Evolutionary conservation across 352 stramenopile genomes (phyloP).

Genomic region (Phytophthora sp.): DNA sequence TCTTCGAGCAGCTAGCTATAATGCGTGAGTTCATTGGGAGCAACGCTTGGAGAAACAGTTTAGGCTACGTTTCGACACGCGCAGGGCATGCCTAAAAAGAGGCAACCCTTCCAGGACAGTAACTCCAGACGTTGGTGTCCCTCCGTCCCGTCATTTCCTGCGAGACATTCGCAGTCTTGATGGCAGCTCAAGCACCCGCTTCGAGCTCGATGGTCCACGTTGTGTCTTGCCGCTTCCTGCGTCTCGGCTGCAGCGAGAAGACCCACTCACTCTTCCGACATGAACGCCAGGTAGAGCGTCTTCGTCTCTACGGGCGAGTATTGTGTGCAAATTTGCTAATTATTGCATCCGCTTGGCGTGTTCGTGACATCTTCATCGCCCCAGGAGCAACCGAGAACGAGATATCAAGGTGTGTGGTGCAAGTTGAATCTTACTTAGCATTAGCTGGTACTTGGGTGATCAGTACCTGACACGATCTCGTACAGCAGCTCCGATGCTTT

Average conservation of each 20-base stretch:
- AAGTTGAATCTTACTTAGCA: not conserved
- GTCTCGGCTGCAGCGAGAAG: not conserved
- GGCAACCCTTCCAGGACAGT: no score
- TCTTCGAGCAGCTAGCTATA: no score
- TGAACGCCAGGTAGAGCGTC: not conserved
- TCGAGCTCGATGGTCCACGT: not conserved
- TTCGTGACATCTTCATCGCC: no score
- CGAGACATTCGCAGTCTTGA: not conserved
- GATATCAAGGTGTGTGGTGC: not conserved
- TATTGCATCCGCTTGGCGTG: no score
- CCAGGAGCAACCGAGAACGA: not conserved
- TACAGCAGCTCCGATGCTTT: slow-evolving; percentile 40
- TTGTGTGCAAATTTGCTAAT: no score
- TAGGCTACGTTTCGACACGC: no score
- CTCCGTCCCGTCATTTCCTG: not conserved
- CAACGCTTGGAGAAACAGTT: no score
- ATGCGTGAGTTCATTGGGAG: no score
- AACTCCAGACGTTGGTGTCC: no score
- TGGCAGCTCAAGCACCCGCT: not conserved
- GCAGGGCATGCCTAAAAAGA: no score
- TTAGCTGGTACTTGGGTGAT: not conserved
- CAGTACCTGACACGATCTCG: not conserved
- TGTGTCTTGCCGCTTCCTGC: not conserved
- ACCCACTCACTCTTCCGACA: not conserved
- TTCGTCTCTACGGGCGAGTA: no score